Evolutionary conservation across 257 asterid genomes (phyloP).

Genomic region (Henckelia pumila): DNA sequence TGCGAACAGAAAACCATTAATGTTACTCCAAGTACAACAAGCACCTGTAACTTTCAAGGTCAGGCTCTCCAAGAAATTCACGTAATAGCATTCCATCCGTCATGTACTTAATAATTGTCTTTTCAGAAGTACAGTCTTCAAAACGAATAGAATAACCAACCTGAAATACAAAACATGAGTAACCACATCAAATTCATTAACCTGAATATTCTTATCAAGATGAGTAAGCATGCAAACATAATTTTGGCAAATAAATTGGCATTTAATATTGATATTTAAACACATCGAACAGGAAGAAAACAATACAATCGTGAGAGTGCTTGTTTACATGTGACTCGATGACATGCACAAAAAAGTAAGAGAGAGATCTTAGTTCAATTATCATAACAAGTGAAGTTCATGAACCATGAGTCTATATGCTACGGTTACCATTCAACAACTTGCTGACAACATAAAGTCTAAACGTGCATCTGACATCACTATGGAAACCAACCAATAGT

Average conservation of each 20-base stretch:
- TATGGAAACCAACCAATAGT: conserved; percentile 16
- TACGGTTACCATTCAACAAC: too few species aligned
- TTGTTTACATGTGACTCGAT: background rate
- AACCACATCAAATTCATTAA: conserved; percentile 20
- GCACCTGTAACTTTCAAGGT: conserved; percentile 83
- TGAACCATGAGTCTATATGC: conserved; percentile 2
- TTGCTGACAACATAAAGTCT: too few species aligned
- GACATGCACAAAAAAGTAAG: background rate
- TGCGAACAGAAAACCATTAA: conserved; percentile 17
- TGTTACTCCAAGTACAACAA: conserved; percentile 18
- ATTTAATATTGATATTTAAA: background rate
- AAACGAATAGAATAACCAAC: conserved; percentile 95
- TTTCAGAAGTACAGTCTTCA: conserved; percentile 91
- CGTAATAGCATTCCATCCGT: conserved; percentile 91
- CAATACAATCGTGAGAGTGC: conserved; percentile 9
- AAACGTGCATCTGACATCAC: too few species aligned
- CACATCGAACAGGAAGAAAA: background rate
- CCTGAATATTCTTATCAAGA: conserved; percentile 5
- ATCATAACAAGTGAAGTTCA: background rate
- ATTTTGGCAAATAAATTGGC: background rate
- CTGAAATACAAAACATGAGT: conserved; percentile 33
- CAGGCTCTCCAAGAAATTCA: conserved; percentile 95
- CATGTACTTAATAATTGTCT: conserved; percentile 85
- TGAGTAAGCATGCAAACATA: background rate
- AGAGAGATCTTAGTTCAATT: background rate